phyloP scores from a whole-genome alignment of 257 asterid species.

The Osmanthus fragrans region DNA sequence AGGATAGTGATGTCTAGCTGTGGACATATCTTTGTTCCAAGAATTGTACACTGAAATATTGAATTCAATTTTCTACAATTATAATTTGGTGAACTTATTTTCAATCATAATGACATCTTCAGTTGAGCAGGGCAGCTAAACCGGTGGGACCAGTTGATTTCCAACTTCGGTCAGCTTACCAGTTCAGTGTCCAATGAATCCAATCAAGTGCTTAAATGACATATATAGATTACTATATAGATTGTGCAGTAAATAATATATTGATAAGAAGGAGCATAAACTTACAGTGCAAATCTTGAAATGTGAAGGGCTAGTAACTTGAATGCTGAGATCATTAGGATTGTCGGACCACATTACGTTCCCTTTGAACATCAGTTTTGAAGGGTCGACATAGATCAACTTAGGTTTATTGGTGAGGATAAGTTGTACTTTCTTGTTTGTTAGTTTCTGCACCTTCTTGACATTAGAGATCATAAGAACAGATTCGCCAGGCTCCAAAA shows the following conservation, averaged over 20 bases:
- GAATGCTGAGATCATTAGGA: constrained; percentile 83
- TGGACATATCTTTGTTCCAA: neutral
- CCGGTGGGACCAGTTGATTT: neutral
- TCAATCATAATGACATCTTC: no score
- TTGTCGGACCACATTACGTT: constrained; percentile 89
- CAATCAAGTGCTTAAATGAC: neutral
- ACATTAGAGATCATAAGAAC: constrained; percentile 96
- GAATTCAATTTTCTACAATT: neutral
- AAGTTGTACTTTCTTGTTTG: constrained; percentile 96
- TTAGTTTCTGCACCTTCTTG: constrained; percentile 82
- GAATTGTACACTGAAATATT: neutral
- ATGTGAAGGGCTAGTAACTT: constrained; percentile 76
- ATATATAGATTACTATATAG: neutral
- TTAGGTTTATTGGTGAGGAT: constrained; percentile 93
- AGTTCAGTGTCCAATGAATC: neutral
- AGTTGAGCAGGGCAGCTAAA: no score
- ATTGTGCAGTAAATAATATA: neutral
- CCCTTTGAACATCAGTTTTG: constrained; percentile 74
- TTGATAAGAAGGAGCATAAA: constrained; percentile 14
- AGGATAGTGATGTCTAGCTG: neutral
- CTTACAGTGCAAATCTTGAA: constrained; percentile 96
- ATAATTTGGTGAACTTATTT: no score
- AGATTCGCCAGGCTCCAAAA: constrained; percentile 96
- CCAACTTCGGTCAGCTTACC: neutral
- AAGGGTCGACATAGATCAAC: constrained; percentile 87